Base-by-base conservation (phyloP, 1,139 yeast genomes). In the Saccharomyces hybrid region DNA sequence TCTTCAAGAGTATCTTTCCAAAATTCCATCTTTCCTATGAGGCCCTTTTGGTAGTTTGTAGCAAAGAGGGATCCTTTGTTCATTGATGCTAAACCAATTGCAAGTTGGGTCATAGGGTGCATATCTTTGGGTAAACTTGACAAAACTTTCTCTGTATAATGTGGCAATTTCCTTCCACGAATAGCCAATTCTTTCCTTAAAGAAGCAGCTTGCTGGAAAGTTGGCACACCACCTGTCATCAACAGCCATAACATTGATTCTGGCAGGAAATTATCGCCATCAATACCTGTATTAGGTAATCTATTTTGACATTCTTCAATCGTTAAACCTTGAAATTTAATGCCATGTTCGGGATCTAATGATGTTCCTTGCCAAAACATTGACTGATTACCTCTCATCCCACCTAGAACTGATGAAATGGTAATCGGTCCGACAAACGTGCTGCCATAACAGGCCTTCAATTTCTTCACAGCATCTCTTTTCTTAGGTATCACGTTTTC, bases 21-120 rank as follows among this genome's bases (percentile, higher is more conserved):
- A 83, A 88, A 89, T 69, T 87, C 89, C 64, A 81, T 75, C 80
- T 90, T 88, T 77, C 84, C 81, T 65, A 86, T 90, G 5, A 47
- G 25, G 73, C 97, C 97, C 60, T 81, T 74, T 68, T 93, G 96
- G 73, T 90, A 90, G 60, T 95, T 95, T 77, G 84, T 83, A 62
- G 97, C 96, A 74, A 90, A 90, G 71, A 81, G 83, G 53, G 96
- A 88, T 75, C 87, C 95, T 61, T 89, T 83, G 79, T 89, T 95
- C 73, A 90, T 81, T 59, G 97, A 95, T 57, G 93, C 86, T 54
- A 90, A 85, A 54, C 96, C 97, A 73, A 90, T 88, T 62, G 96
- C 86, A 74, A 90, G 85, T 76, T 90, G 97, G 55, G 97, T 95
- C 98, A 90, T 90, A 75, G 98, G 98, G 76, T 90, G 98, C 75